Conservation (phyloP, 495 filamentous ascomycete genomes). For the Aspergillus steynii region DNA sequence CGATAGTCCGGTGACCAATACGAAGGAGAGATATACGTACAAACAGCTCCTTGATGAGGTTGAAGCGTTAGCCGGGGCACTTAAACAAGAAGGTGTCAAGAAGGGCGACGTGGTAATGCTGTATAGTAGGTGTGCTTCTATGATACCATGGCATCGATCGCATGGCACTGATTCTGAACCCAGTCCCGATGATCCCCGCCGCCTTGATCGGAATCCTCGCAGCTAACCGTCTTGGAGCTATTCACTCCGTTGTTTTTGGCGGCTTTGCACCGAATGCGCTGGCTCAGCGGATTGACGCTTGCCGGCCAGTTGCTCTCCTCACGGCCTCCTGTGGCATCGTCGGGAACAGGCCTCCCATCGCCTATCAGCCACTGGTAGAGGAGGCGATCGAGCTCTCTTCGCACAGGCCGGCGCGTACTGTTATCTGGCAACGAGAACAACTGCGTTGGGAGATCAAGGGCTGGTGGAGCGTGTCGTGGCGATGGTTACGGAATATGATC, state of each 20-base stretch:
- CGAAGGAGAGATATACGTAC: conserved; percentile 65
- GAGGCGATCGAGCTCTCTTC: not conserved
- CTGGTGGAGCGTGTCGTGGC: too few relatives aligned
- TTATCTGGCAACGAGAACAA: conserved; percentile 1
- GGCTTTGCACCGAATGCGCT: conserved; percentile 72
- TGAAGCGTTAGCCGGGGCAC: conserved; percentile 66
- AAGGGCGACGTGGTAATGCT: conserved; percentile 78
- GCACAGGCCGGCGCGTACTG: not conserved
- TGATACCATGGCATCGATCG: not conserved
- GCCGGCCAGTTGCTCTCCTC: conserved; percentile 63
- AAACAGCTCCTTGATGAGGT: conserved; percentile 67
- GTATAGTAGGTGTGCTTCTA: conserved; percentile 48
- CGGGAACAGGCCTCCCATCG: not conserved
- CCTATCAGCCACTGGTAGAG: conserved; percentile 1
- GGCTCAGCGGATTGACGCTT: conserved; percentile 74
- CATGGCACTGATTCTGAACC: too few relatives aligned
- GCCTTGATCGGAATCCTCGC: conserved; percentile 74
- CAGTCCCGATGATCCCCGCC: conserved; percentile 80
- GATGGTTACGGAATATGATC: too few relatives aligned
- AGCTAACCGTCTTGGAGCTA: conserved; percentile 69
- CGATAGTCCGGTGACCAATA: conserved; percentile 69
- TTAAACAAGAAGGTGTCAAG: conserved; percentile 70
- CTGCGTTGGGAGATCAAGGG: not conserved
- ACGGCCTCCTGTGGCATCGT: conserved; percentile 49
- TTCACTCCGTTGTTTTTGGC: conserved; percentile 87